Percentiles rank a stretch among this genome's conserved stretches.
Evolutionary conservation across 2,329 filamentous ascomycete genomes (phyloP).

Genomic region (Bipolaris zeicola): DNA sequence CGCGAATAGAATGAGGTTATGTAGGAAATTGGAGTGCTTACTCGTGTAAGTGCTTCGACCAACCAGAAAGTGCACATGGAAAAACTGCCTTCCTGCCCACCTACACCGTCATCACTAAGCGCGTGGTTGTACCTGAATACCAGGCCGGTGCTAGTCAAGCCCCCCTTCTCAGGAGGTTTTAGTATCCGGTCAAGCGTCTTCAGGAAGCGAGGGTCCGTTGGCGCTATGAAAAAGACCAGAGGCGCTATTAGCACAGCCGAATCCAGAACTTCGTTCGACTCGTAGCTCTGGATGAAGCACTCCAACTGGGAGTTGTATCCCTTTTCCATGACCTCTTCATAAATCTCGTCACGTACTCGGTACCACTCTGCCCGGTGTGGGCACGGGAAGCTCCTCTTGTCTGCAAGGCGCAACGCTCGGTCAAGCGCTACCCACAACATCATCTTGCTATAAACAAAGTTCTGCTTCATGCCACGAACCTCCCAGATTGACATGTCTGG

Average conservation of each 20-base stretch:
- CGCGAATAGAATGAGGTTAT: neutral
- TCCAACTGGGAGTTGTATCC: slow-evolving; percentile 73
- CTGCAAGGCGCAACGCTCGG: slow-evolving; percentile 72
- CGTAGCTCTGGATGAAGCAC: slow-evolving; percentile 77
- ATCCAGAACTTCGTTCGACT: slow-evolving; percentile 71
- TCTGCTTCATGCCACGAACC: slow-evolving; percentile 74
- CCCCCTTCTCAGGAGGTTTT: slow-evolving; percentile 73
- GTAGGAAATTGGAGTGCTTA: slow-evolving; percentile 50
- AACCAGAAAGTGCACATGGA: slow-evolving; percentile 86
- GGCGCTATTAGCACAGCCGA: slow-evolving; percentile 77
- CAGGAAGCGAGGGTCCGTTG: slow-evolving; percentile 76
- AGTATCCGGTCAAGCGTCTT: slow-evolving; percentile 75
- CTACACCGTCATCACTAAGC: slow-evolving; percentile 72
- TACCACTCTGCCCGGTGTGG: slow-evolving; percentile 72
- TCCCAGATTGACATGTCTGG: slow-evolving; percentile 85
- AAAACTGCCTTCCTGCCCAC: slow-evolving; percentile 76
- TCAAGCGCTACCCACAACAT: slow-evolving; percentile 86
- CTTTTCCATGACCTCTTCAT: slow-evolving; percentile 79
- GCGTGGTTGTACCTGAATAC: slow-evolving; percentile 77
- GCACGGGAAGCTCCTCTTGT: slow-evolving; percentile 77
- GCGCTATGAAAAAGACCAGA: slow-evolving; percentile 78
- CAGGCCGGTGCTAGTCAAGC: slow-evolving; percentile 74
- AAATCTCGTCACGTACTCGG: slow-evolving; percentile 68
- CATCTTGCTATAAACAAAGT: slow-evolving; percentile 81
- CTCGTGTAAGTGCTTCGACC: slow-evolving; percentile 76